Evolutionary conservation across 371 early-diverging fungal species (phyloP).

Genomic region (Lichtheimia hyalospora): DNA sequence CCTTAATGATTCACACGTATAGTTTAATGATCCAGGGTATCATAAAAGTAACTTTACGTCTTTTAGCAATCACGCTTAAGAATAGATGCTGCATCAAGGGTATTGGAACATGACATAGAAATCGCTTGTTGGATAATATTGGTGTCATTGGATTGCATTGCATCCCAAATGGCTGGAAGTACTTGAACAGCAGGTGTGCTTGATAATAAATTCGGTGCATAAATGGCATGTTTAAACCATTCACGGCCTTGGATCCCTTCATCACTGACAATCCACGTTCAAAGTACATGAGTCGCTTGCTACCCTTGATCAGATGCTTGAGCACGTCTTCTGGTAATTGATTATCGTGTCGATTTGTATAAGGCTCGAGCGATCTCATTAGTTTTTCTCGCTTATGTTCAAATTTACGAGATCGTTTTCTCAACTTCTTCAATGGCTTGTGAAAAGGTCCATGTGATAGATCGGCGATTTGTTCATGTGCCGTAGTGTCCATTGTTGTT

Average conservation of each 20-base stretch:
- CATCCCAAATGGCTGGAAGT: conserved; percentile 55
- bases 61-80: no score
- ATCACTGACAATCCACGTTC: conserved; percentile 52
- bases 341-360: neutral
- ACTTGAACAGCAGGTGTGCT: conserved; percentile 48
- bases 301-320: conserved; percentile 24
- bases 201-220: conserved; percentile 56
- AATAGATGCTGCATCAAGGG: neutral
- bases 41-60: neutral
- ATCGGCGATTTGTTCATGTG: neutral
- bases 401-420: conserved; percentile 5
- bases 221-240: conserved; percentile 65
- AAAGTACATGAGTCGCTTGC: conserved; percentile 42
- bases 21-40: neutral
- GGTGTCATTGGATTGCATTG: conserved; percentile 32
- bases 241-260: conserved; percentile 55
- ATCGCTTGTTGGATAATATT: conserved; percentile 24
- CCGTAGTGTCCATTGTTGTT: no score
- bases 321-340: conserved; percentile 19
- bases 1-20: no score
- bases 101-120: conserved; percentile 16
- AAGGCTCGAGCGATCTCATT: neutral
- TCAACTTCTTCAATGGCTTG: conserved; percentile 5
- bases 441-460: neutral
- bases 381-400: conserved; percentile 5